Base-by-base conservation (phyloP, 139 green algal species). In the Gonium pectorale region DNA sequence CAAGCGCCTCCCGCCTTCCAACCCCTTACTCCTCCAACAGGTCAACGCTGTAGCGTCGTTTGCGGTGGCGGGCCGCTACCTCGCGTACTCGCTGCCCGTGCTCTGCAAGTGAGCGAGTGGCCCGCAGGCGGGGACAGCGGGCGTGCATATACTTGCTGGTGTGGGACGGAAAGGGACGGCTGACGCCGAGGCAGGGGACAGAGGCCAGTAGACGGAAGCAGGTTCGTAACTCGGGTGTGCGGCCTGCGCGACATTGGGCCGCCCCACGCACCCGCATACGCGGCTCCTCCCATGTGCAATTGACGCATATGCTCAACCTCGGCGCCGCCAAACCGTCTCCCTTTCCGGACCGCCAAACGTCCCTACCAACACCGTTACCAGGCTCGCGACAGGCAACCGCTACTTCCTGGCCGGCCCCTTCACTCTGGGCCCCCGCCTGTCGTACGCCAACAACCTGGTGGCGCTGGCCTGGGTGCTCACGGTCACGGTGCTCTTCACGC, bases 341-440 rank as follows among this genome's bases (percentile, higher is more conserved):
- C 17, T 56, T 56, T 13, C 49, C 7, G 31, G 33, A 19, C n/a
- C 35, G 6, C 41, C 29, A 7, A 21, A 9, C 41, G 9, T 7
- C 66, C 43, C 44, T 2, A 46, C 46, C 46, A 8, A 1, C 74
- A 37, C 27, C 38, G 17, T n/a, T 2, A 49, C 13, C 40, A 83
- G 77, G 77, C n/a, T 83, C 38, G 29, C 43, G 1, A 74, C 77
- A 5, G n/a, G 77, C 1, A 9, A 22, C 9, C 54, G 43, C 31
- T 62, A 37, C 60, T 83, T 62, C 41, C 77, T 83, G 77, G 41
- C 77, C 9, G 78, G 78, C 0, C 79, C 79, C 44, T 85, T 85
- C 79, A 21, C 2, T 35, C 43, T 83, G 31, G 62, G 77, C 5
- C 60, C 77, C 0, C n/a, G 31, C 0, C 31, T 83, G 62, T 83